These are phyloP conservation scores for Nemania sp. DNA, from an alignment of 2,329 filamentous ascomycete species.

Conservation along the genomic window DNA sequence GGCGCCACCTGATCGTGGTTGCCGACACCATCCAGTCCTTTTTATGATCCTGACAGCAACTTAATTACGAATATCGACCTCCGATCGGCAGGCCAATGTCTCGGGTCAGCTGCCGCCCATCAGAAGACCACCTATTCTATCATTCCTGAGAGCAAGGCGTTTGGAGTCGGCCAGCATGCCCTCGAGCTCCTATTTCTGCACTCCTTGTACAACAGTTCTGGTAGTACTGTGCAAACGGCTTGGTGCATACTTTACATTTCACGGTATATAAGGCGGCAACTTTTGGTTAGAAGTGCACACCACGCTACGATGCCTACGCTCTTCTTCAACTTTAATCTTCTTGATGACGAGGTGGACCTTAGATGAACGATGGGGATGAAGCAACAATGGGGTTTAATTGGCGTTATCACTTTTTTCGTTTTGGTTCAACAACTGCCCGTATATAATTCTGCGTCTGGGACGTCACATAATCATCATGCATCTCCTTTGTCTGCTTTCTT, in stretches of 20 bases:
- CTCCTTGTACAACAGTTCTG: conserved; percentile 38
- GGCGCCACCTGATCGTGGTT: conserved; percentile 12
- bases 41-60: conserved; percentile 15
- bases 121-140: conserved; percentile 20
- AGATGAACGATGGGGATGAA: conserved; percentile 33
- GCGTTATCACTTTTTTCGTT: conserved; percentile 31
- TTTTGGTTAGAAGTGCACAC: conserved; percentile 35
- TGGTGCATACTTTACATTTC: conserved; percentile 26
- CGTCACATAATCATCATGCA: conserved; percentile 27
- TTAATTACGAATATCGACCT: conserved; percentile 20
- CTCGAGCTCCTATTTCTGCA: conserved; percentile 25
- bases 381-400: conserved; percentile 25
- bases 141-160: conserved; percentile 29
- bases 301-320: conserved; percentile 34
- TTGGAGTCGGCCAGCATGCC: conserved; percentile 25
- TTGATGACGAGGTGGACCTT: conserved; percentile 37
- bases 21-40: conserved; percentile 1
- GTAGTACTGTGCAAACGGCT: conserved; percentile 25
- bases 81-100: conserved; percentile 10
- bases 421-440: conserved; percentile 29
- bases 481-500: conserved; percentile 25
- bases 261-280: conserved; percentile 23
- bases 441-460: conserved; percentile 36
- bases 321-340: conserved; percentile 27
- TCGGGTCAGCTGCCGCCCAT: conserved; percentile 5